phyloP scores from a whole-genome alignment of 495 filamentous ascomycete species.

The Penicillium coprophilum region DNA sequence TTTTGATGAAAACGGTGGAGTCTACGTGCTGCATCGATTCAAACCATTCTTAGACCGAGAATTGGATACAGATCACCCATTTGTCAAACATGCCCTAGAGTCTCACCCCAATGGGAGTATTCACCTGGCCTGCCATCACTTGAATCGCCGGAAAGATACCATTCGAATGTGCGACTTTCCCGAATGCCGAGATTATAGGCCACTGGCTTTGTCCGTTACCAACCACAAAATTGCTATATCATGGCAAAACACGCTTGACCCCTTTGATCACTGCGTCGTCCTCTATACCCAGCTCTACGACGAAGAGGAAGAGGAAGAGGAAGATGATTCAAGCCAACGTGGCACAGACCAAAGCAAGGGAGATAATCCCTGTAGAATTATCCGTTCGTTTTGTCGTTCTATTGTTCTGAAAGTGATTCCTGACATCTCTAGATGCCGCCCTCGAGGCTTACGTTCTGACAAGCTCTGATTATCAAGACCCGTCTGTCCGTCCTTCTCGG shows the following conservation, averaged over 20 bases:
- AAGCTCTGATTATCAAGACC: slow-evolving; percentile 2
- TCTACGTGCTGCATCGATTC: slow-evolving; percentile 38
- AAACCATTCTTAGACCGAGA: slow-evolving; percentile 28
- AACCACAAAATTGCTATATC: slow-evolving; percentile 40
- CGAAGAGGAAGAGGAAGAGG: not conserved
- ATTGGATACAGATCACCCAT: slow-evolving; percentile 32
- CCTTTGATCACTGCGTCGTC: slow-evolving; percentile 29
- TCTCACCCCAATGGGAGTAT: slow-evolving; percentile 23
- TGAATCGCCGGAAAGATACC: slow-evolving; percentile 9
- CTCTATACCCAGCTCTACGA: slow-evolving; percentile 25
- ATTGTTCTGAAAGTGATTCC: not conserved
- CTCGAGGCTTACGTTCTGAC: slow-evolving; percentile 8
- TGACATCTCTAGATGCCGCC: slow-evolving; percentile 10
- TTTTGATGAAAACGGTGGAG: slow-evolving; percentile 21
- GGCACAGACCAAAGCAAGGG: not conserved
- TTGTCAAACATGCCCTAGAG: slow-evolving; percentile 37
- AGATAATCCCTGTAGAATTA: not conserved
- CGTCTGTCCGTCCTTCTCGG: not conserved
- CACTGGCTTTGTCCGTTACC: slow-evolving; percentile 33
- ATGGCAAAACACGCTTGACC: slow-evolving; percentile 37
- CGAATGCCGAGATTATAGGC: slow-evolving; percentile 32
- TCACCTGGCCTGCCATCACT: slow-evolving; percentile 30
- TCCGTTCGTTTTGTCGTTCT: slow-evolving; percentile 12
- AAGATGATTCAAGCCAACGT: not conserved
- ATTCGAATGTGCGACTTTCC: slow-evolving; percentile 35